These are phyloP conservation scores for Nicotiana benthamiana DNA, from an alignment of 257 asterid species.

Conservation along the genomic window DNA sequence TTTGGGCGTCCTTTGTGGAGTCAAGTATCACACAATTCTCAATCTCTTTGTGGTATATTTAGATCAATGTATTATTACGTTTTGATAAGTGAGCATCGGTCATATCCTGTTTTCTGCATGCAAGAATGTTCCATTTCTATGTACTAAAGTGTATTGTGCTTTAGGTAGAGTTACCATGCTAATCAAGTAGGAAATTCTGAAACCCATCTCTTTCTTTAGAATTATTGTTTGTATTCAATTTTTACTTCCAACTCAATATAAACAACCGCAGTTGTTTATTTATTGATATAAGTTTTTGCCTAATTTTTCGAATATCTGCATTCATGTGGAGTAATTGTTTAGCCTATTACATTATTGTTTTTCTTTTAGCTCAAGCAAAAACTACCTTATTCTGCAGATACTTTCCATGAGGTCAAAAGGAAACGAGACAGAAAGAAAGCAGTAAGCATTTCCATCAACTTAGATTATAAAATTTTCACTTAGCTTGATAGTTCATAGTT, in stretches of 20 bases:
- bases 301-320: neutral
- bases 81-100: no score
- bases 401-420: constrained; percentile 55
- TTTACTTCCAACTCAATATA: no score
- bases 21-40: neutral
- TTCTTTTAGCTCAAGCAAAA: neutral
- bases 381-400: constrained; percentile 29
- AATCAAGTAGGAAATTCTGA: no score
- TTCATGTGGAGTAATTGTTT: neutral
- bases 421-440: constrained; percentile 46
- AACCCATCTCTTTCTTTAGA: no score
- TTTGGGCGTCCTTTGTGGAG: neutral
- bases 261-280: neutral
- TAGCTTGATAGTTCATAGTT: neutral
- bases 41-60: neutral
- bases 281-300: neutral
- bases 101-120: no score
- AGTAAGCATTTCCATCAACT: constrained; percentile 22
- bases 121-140: no score
- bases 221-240: no score
- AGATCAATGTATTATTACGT: neutral
- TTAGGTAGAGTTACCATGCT: no score
- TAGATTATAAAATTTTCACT: neutral
- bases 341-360: neutral
- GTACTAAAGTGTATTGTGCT: no score